Base-by-base conservation (phyloP, 2,329 filamentous ascomycete species). In the Penicillium sp. region DNA sequence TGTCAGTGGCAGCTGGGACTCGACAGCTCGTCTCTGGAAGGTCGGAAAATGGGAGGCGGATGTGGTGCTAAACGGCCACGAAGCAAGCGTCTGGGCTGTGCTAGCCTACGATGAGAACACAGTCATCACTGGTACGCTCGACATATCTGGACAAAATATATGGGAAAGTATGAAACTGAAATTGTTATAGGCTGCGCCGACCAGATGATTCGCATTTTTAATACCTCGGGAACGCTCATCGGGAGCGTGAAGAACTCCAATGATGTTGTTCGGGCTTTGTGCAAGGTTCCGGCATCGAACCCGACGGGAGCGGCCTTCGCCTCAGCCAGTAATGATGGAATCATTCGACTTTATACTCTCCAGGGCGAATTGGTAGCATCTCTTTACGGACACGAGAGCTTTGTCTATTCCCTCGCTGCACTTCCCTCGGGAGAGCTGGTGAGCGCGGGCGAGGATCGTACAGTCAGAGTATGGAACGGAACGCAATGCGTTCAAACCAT, bases 1-100 rank as follows among this genome's bases (percentile, higher is more conserved):
- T 27, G 83, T 96, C 32, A 97, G 91, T 51, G 93, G 91, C 20
- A 87, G 90, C 56, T 98, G 93, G 93, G 93, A 98, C 65, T 80
- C 80, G 19, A 85, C 89, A 50, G 90, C 88, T 18, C 83, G 88
- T 39, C 71, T 97, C 36, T 98, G 93, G 93, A 78, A 76, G 48
- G 72, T 93, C n/a, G 79, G 80, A 27, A 89, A 84, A 51, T 96
- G 91, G 87, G 88, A 94, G 59, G 79, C 79, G 7, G 79, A 86
- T 49, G 69, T 81, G 20, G 71, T 84, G 32, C 73, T 98, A 13
- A 70, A 79, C 31, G 89, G 87, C 4, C 89, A 96, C 58, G 79
- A 84, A 39, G 86, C 80, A 26, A 84, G 84, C 34, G 89, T 98
- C 10, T 97, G 90, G 91, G 84, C 84, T n/a, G 89, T 96, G 4